phyloP scores from a whole-genome alignment of 345 rosid genomes.

The Linum tenue region DNA sequence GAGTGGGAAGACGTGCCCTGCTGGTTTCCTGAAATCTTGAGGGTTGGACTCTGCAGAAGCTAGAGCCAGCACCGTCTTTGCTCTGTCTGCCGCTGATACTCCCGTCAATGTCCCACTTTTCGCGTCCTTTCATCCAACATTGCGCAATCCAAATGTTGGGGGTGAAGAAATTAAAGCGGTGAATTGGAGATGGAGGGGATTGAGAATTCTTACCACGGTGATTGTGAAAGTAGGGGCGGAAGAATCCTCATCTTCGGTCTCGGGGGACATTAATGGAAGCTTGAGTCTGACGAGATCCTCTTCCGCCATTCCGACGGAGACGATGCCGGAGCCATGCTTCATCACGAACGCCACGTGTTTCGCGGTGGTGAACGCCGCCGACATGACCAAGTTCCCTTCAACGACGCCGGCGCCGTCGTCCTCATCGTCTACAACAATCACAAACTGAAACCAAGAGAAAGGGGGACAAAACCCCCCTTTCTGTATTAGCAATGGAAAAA shows the following conservation, averaged over 20 bases:
- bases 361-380: conserved; percentile 51
- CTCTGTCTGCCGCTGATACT: conserved; percentile 67
- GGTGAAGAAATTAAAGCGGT: not conserved
- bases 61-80: conserved; percentile 61
- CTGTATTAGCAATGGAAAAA: too few species aligned
- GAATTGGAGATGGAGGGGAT: not conserved
- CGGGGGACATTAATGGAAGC: conserved; percentile 78
- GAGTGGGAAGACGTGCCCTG: conserved; percentile 89
- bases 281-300: conserved; percentile 65
- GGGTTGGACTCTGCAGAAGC: conserved; percentile 49
- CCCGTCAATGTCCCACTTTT: conserved; percentile 60
- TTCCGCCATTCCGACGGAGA: conserved; percentile 70
- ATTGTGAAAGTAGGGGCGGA: conserved; percentile 81
- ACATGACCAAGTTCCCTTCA: conserved; percentile 78
- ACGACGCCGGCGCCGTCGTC: conserved; percentile 27
- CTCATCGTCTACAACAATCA: conserved; percentile 85
- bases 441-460: conserved; percentile 39
- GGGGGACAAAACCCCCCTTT: not conserved
- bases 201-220: conserved; percentile 41
- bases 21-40: conserved; percentile 72
- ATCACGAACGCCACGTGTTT: conserved; percentile 52
- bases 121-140: conserved; percentile 45
- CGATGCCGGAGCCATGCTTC: conserved; percentile 71
- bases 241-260: conserved; percentile 61
- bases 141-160: too few species aligned